Percentiles rank a stretch among this genome's conserved stretches.
Conservation (phyloP, 1,139 yeast species). For the Yamadazyma pseudoaaseri region DNA sequence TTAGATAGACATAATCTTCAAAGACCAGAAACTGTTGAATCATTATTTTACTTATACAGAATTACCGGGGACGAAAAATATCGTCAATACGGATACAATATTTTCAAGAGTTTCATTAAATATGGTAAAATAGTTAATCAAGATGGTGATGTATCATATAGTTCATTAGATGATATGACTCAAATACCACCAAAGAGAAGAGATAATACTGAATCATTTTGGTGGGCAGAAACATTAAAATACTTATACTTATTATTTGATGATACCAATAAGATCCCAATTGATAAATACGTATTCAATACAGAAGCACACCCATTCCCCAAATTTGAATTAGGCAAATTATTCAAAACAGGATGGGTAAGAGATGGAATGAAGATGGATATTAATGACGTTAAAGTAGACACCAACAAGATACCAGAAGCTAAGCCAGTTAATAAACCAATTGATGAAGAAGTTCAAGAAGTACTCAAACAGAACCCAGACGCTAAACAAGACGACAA, state of each 20-base stretch:
- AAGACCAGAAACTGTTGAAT: conserved; percentile 93
- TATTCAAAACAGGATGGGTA: conserved; percentile 67
- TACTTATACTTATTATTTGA: conserved; percentile 82
- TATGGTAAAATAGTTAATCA: conserved; percentile 52
- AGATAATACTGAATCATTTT: conserved; percentile 88
- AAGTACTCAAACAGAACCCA: conserved; percentile 38
- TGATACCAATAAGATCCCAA: conserved; percentile 53
- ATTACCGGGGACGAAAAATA: conserved; percentile 80
- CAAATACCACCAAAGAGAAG: conserved; percentile 50
- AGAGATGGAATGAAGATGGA: conserved; percentile 24
- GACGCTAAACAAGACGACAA: conserved; percentile 23
- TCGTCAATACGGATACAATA: conserved; percentile 89
- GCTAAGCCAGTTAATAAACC: conserved; percentile 48
- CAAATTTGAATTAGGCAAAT: conserved; percentile 52
- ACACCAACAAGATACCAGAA: conserved; percentile 35
- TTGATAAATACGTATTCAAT: conserved; percentile 75
- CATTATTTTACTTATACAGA: conserved; percentile 76
- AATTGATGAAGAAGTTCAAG: conserved; percentile 34
- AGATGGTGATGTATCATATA: conserved; percentile 59
- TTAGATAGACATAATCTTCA: conserved; percentile 81
- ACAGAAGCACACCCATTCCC: conserved; percentile 96
- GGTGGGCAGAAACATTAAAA: conserved; percentile 93
- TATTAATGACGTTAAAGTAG: conserved; percentile 18
- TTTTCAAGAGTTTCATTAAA: conserved; percentile 67
- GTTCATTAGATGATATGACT: conserved; percentile 68